phyloP scores from a whole-genome alignment of 495 filamentous ascomycete species.

The Podospora pseudoanserina region DNA sequence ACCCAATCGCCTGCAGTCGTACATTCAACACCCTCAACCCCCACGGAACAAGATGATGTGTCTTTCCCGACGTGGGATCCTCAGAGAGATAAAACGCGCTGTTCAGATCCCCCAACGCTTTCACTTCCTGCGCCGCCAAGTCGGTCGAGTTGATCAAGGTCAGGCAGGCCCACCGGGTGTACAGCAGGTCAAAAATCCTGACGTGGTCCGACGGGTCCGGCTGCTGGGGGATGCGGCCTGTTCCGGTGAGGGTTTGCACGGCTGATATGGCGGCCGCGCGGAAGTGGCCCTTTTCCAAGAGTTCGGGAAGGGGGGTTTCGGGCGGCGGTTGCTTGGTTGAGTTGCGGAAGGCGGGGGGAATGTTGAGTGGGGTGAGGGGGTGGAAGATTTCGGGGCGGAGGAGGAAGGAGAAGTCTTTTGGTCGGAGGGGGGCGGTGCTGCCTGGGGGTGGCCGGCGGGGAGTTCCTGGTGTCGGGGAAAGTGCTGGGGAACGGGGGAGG shows the following conservation, averaged over 20 bases:
- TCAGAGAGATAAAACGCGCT: conserved; percentile 61
- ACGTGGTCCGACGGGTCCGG: conserved; percentile 54
- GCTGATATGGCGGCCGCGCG: conserved; percentile 71
- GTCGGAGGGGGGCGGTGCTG: conserved; percentile 22
- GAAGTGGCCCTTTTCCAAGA: conserved; percentile 60
- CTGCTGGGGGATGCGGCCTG: conserved; percentile 17
- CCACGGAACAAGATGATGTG: conserved; percentile 74
- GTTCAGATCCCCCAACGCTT: conserved; percentile 75
- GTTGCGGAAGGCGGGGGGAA: conserved; percentile 61
- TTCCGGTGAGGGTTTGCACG: conserved; percentile 61
- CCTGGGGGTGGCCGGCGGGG: conserved; percentile 3
- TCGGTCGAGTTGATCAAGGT: conserved; percentile 63
- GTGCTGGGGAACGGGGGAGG: conserved; percentile 25
- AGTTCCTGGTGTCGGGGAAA: conserved; percentile 22
- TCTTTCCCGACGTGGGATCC: conserved; percentile 27
- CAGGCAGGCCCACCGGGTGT: conserved; percentile 79
- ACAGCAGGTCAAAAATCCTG: conserved; percentile 71
- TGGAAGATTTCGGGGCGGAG: conserved; percentile 78
- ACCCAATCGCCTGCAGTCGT: conserved; percentile 77
- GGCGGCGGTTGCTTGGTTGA: conserved; percentile 42
- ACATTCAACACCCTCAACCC: conserved; percentile 76
- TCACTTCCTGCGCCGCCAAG: conserved; percentile 82
- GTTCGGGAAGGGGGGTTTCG: conserved; percentile 47
- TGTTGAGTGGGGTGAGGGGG: conserved; percentile 61
- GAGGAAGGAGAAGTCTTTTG: conserved; percentile 76